Evolutionary conservation across 2,329 filamentous ascomycete genomes (phyloP).

Genomic region (Botrytis sinoallii): DNA sequence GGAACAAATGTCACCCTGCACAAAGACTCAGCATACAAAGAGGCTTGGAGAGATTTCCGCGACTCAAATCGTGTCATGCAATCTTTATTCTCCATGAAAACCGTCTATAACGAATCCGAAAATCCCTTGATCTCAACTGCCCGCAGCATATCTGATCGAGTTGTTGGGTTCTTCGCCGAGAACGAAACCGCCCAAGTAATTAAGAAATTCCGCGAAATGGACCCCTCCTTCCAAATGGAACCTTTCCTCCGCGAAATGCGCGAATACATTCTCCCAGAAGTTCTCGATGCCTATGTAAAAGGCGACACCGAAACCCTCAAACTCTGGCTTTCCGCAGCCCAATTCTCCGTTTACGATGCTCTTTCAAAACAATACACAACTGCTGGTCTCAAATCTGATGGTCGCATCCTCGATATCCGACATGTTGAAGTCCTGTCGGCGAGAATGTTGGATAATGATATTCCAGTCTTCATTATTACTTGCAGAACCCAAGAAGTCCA

Average conservation of each 20-base stretch:
- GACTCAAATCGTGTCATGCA: slow-evolving; percentile 88
- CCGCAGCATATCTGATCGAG: slow-evolving; percentile 86
- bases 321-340: slow-evolving; percentile 92
- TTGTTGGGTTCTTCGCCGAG: slow-evolving; percentile 95
- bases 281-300: slow-evolving; percentile 96
- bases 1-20: slow-evolving; percentile 93
- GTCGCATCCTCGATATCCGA: slow-evolving; percentile 90
- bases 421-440: slow-evolving; percentile 85
- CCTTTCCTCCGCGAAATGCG: slow-evolving; percentile 92
- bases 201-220: slow-evolving; percentile 96
- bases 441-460: slow-evolving; percentile 77
- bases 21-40: slow-evolving; percentile 97
- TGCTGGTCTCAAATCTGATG: slow-evolving; percentile 89
- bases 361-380: slow-evolving; percentile 94
- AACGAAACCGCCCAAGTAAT: slow-evolving; percentile 98
- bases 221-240: slow-evolving; percentile 91
- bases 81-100: slow-evolving; percentile 80
- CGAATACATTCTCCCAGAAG: slow-evolving; percentile 96
- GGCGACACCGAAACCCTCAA: slow-evolving; percentile 88
- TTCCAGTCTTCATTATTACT: slow-evolving; percentile 95
- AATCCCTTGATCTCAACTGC: slow-evolving; percentile 90
- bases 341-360: slow-evolving; percentile 96
- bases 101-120: slow-evolving; percentile 91
- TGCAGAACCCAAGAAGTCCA: slow-evolving; percentile 97
- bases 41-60: slow-evolving; percentile 95